Base-by-base conservation (phyloP, 2,329 filamentous ascomycete genomes). In the Emmonsiellopsis sp. region DNA sequence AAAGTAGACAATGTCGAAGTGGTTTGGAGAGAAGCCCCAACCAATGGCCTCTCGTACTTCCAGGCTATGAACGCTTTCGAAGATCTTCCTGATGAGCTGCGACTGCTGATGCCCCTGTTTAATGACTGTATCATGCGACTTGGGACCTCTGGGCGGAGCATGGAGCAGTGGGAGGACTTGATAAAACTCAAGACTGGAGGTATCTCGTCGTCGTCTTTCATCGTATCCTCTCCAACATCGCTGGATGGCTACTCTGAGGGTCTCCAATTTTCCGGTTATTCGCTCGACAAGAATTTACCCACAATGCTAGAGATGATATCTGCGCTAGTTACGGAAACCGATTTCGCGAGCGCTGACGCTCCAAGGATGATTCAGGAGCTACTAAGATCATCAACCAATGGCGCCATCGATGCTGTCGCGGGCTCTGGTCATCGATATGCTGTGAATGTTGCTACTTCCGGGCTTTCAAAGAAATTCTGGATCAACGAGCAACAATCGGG, bases 161-260 rank as follows among this genome's bases (percentile, higher is more conserved):
- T 95, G 86, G 93, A 96, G 68, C 85, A 96, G 68, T 81, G 97
- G 50, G 93, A 98, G 70, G 93, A 97, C 65, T 73, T 91, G 53
- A 96, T 98, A 69, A 97, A 97, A 70, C 79, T 97, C 32, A 95
- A 94, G 74, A 97, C 93, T 1, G 93, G 93, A 16, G 93, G 93
- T 8, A 81, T 98, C 38, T 87, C 85, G 2, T 84, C 94, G 13
- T 84, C 86, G 1, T 91, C 95, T 61, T 87, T 94, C 70, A 82
- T 86, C n/a, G 84, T 86, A 0, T 82, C 91, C 0, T 89, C 84
- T 2, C 89, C 92, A 0, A 79, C 79, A 1, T 82, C 92, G 59
- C 82, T 88, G 52, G 78, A 80, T 32, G 75, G 79, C 30, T 86
- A 84, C 7, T 83, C 81, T 15, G 93, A 98, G 70, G 93, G 93